Evolutionary conservation across 768 basidiomycete genomes (phyloP).

Genomic region (Boletus subcaerulescens): DNA sequence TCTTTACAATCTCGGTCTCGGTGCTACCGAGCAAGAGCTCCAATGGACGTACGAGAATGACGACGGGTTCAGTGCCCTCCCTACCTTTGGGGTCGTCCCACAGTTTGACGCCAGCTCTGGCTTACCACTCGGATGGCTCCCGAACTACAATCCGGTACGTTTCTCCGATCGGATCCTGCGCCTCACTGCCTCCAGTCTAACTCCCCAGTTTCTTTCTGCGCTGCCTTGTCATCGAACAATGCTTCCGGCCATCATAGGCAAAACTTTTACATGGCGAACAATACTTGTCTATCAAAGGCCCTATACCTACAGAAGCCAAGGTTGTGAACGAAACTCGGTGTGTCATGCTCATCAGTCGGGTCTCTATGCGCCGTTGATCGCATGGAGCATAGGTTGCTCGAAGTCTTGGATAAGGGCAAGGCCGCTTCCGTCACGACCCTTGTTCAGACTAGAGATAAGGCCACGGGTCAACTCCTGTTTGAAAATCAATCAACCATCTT

Average conservation of each 20-base stretch:
- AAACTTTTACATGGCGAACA: slow-evolving; percentile 99
- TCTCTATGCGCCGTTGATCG: slow-evolving; percentile 10
- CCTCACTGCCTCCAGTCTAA: neutral
- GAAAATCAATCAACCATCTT: slow-evolving; percentile 93
- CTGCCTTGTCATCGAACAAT: neutral
- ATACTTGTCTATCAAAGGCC: slow-evolving; percentile 81
- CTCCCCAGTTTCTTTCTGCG: neutral
- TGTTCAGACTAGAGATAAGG: slow-evolving; percentile 77
- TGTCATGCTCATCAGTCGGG: neutral
- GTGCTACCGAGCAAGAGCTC: slow-evolving; percentile 89
- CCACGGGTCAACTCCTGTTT: slow-evolving; percentile 75
- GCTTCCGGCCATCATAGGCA: slow-evolving; percentile 46
- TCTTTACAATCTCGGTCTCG: slow-evolving; percentile 92
- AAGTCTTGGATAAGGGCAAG: slow-evolving; percentile 90
- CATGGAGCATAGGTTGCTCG: slow-evolving; percentile 52
- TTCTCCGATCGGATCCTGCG: neutral
- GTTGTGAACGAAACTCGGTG: slow-evolving; percentile 73
- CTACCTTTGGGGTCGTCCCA: slow-evolving; percentile 94
- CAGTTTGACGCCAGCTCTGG: slow-evolving; percentile 74
- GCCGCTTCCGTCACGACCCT: slow-evolving; percentile 84
- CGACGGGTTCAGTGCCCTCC: slow-evolving; percentile 81
- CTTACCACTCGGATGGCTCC: slow-evolving; percentile 79
- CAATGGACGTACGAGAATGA: slow-evolving; percentile 90
- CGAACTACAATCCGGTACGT: slow-evolving; percentile 89
- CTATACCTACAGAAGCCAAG: slow-evolving; percentile 82